Base-by-base conservation (phyloP, 2,329 filamentous ascomycete genomes). In the Ophiostoma fasciatum region DNA sequence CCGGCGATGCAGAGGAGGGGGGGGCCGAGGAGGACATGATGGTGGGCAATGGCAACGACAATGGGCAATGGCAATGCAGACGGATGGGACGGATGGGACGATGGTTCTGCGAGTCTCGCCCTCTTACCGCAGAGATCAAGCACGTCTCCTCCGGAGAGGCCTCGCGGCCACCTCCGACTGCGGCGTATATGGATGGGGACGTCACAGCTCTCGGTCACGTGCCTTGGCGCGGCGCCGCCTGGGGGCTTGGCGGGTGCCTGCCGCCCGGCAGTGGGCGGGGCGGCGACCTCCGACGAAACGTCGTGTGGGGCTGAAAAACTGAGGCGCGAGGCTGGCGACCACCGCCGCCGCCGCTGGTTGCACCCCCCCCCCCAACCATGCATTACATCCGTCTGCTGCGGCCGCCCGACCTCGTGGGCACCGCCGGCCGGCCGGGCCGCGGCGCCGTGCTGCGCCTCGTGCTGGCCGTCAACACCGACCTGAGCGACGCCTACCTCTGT, bases 321-420 rank as follows among this genome's bases (percentile, higher is more conserved):
- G 33, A 27, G 33, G 33, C 27, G 15, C 27, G 33, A 26, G 23
- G 17, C 4, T 31, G 34, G 22, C 15, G 17, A 17, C n/a, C n/a
- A n/a, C n/a, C n/a, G n/a, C n/a, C n/a, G n/a, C n/a, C n/a, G n/a
- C n/a, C n/a, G n/a, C n/a, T n/a, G n/a, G n/a, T n/a, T n/a, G n/a
- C n/a, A n/a, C n/a, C n/a, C n/a, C n/a, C n/a, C n/a, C n/a, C n/a
- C n/a, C n/a, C 21, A 23, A 29, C 23, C 4, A 74, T 74, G 69
- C 68, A 74, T 45, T 74, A 74, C 55, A 62, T 73, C 39, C 62
- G 68, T 27, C 59, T 72, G 5, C 53, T 73, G 22, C 58, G 68
- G 12, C 57, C 63, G 3, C 64, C 43, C 63, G 3, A 57, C 56
- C 44, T 48, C 15, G 28, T 26, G 66, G n/a, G n/a, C n/a, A 30